Conservation (phyloP, 805 yeast genomes). For the Sugiyamaella valdiviana region DNA sequence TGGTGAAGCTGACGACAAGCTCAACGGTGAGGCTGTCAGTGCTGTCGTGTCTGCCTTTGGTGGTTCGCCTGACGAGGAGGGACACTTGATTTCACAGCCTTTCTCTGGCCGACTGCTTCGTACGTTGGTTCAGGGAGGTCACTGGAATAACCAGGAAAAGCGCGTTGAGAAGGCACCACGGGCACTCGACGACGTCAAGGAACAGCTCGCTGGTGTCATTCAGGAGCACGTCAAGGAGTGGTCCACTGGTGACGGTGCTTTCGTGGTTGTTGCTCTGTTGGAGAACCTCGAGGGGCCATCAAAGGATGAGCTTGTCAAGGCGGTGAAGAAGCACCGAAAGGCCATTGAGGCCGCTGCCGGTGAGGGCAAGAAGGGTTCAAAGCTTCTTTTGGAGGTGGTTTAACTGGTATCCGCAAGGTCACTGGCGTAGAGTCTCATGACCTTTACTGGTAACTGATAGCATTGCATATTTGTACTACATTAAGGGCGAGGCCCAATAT, state of each 20-base stretch:
- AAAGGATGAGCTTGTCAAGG: conserved; percentile 43
- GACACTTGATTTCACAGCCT: conserved; percentile 59
- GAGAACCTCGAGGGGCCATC: conserved; percentile 51
- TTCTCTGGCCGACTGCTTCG: conserved; percentile 69
- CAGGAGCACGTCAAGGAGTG: conserved; percentile 53
- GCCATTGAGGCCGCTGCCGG: conserved; percentile 24
- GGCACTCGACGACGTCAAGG: conserved; percentile 38
- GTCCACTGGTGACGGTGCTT: conserved; percentile 69
- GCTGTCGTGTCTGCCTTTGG: conserved; percentile 44
- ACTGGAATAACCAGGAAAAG: conserved; percentile 64
- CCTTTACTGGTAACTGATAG: background rate
- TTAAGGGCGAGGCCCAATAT: background rate
- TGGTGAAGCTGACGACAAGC: conserved; percentile 44
- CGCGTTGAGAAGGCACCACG: conserved; percentile 48
- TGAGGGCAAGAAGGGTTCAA: conserved; percentile 29
- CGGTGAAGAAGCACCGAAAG: conserved; percentile 38
- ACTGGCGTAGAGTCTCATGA: too few relatives aligned
- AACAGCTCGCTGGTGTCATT: conserved; percentile 44
- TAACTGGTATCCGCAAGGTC: conserved; percentile 1
- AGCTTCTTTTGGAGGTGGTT: conserved; percentile 27
- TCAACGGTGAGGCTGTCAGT: conserved; percentile 40
- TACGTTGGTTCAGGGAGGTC: conserved; percentile 77
- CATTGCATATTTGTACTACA: background rate
- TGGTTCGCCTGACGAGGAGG: conserved; percentile 62
- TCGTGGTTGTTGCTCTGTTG: conserved; percentile 71